Conservation (phyloP, 73 alveolate genomes). For the Paramecium octaurelia region DNA sequence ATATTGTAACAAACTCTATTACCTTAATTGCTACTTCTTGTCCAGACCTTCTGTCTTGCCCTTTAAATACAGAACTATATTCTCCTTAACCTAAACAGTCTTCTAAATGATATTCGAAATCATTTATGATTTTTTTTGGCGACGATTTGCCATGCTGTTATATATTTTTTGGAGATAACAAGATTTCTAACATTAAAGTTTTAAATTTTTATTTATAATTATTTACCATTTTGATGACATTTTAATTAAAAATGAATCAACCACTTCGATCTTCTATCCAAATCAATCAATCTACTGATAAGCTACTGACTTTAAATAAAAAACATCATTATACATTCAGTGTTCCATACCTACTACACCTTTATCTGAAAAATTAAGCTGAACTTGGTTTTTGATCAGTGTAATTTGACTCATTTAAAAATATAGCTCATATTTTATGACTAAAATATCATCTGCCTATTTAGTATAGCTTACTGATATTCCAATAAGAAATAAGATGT, state of each 20-base stretch:
- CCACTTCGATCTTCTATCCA: neutral
- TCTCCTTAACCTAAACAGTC: neutral
- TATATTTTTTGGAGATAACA: neutral
- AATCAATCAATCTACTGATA: neutral
- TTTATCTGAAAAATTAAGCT: neutral
- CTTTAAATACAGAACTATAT: neutral
- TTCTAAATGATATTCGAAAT: neutral
- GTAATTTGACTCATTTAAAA: no score
- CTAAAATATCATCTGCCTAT: no score
- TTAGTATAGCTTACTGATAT: no score
- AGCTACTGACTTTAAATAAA: neutral
- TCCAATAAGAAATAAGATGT: no score
- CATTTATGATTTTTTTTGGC: neutral
- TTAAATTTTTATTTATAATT: neutral
- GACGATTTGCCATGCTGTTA: neutral
- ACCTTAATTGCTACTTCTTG: conserved; percentile 56
- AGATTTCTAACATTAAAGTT: neutral
- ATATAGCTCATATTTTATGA: no score
- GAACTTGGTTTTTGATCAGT: neutral
- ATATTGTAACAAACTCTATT: neutral
- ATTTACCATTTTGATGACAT: neutral
- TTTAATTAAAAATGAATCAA: neutral
- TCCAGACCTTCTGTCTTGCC: neutral
- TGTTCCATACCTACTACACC: neutral
- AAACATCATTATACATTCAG: neutral